Evolutionary conservation across 176 grass and related monocot genomes (phyloP), one percentile per base, ranked within the genome.

Genomic region (Cenchrus purpureus): DNA sequence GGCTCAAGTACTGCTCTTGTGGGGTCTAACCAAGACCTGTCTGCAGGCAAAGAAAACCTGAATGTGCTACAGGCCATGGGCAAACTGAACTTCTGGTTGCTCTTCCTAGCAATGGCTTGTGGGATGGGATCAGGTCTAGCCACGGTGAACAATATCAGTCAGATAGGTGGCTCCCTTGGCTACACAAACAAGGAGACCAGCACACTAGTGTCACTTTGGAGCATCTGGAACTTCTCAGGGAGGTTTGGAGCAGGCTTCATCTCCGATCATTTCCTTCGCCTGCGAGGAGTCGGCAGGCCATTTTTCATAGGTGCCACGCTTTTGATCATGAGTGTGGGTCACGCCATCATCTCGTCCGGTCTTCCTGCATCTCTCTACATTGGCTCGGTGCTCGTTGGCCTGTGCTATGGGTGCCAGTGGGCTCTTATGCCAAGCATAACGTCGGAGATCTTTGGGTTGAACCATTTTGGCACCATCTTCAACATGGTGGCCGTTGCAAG

Each of bases 81-180:
- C 44, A 89, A 86, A 12, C 68, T 68, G 11, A 68, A 95, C 69
- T 95, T 95, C 76, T 93, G 94, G 94, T 64, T 95, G 37, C 81
- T 95, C 5, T 95, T 93, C 28, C 17, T 92, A 0, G 73, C 91
- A 25, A 93, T 93, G 88, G 80, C 94, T 15, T 95, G 94, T 7
- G 94, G 94, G 14, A 92, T 95, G 88, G 91, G 88, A 25, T 95
- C 91, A 45, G 94, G 94, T 11, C 81, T 95, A 0, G 94, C 91
- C 43, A 95, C 94, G 0, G 88, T 95, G 76, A 93, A 95, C 81
- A 95, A 93, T n/a, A 95, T 95, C 55, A 87, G 94, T 68, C 94
- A 95, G 80, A 95, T 95, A 0, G 94, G 94, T 4, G 61, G 66
- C 17, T 93, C 94, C 29, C 86, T 95, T 5, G 91, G 94, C 49